Evolutionary conservation across 2,329 filamentous ascomycete species (phyloP).

Genomic region (Lomentospora prolificans): DNA sequence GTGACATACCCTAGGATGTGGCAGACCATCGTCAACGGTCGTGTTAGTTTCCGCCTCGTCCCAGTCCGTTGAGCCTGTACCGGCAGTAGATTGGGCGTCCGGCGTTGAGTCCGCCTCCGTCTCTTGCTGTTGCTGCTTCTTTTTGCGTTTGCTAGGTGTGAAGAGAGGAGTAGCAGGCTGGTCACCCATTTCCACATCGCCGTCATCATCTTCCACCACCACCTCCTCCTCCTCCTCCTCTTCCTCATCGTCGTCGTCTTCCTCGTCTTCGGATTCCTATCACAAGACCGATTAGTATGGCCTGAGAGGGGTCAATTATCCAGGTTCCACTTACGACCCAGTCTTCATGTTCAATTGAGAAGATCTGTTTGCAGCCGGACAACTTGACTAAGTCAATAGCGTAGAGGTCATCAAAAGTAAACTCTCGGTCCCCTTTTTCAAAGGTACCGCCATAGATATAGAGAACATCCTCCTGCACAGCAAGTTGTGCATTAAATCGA

Average conservation of each 20-base stretch:
- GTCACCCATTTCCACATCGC: constrained; percentile 39
- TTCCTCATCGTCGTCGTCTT: constrained; percentile 52
- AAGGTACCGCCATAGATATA: constrained; percentile 95
- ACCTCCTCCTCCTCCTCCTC: constrained; percentile 46
- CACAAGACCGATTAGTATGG: not conserved
- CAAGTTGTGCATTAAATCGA: constrained; percentile 82
- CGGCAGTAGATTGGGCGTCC: constrained; percentile 14
- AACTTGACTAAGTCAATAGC: constrained; percentile 89
- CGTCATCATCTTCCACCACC: constrained; percentile 39
- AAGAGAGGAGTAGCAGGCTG: constrained; percentile 30
- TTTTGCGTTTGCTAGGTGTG: constrained; percentile 47
- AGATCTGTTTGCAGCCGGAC: constrained; percentile 87
- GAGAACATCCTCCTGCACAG: constrained; percentile 83
- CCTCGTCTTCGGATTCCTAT: constrained; percentile 49
- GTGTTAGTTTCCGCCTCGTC: constrained; percentile 24
- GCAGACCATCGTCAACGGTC: constrained; percentile 62
- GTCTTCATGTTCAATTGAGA: constrained; percentile 71
- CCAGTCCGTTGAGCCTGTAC: constrained; percentile 35
- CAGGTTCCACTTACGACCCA: constrained; percentile 69
- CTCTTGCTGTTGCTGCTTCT: constrained; percentile 37
- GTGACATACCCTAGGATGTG: constrained; percentile 48
- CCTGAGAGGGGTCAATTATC: not conserved
- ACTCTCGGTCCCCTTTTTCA: constrained; percentile 90
- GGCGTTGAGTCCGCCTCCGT: constrained; percentile 27
- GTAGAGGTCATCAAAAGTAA: constrained; percentile 91